Evolutionary conservation across 1,284 basidiomycete genomes (phyloP).

Genomic region (Hortiboletus rubellus): DNA sequence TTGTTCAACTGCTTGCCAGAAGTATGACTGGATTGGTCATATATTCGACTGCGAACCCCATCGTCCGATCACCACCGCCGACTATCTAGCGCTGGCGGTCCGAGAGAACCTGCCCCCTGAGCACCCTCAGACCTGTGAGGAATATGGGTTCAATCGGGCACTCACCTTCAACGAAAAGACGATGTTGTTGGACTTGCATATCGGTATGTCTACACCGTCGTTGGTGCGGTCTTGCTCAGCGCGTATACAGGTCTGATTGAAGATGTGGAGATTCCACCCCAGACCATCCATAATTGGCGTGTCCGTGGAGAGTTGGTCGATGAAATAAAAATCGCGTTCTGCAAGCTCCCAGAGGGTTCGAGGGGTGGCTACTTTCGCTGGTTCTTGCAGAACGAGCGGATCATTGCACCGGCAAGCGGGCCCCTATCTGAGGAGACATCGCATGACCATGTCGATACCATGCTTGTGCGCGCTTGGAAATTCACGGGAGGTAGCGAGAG

Average conservation of each 20-base stretch:
- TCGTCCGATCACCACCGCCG: not conserved
- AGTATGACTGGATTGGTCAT: not conserved
- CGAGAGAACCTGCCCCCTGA: not conserved
- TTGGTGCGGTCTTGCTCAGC: not conserved
- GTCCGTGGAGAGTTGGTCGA: slow-evolving; percentile 4
- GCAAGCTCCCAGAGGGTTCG: not conserved
- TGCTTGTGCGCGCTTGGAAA: not conserved
- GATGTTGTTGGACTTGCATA: not conserved
- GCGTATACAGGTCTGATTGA: not conserved
- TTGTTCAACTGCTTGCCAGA: not conserved
- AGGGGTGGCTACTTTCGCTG: slow-evolving; percentile 1
- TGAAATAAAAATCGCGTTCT: not conserved
- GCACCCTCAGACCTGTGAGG: not conserved
- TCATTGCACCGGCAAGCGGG: not conserved
- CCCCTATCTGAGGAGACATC: not conserved
- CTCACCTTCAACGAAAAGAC: not conserved
- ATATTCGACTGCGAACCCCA: slow-evolving; percentile 7
- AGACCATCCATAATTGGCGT: slow-evolving; percentile 3
- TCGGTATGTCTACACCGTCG: not conserved
- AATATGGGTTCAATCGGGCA: not conserved
- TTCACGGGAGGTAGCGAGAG: slow-evolving; percentile 1
- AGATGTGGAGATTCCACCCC: not conserved
- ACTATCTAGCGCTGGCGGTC: not conserved
- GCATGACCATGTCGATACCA: not conserved
- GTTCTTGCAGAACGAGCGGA: slow-evolving; percentile 6